phyloP scores from a whole-genome alignment of 2,329 filamentous ascomycete genomes.

The Fusarium aywerte region DNA sequence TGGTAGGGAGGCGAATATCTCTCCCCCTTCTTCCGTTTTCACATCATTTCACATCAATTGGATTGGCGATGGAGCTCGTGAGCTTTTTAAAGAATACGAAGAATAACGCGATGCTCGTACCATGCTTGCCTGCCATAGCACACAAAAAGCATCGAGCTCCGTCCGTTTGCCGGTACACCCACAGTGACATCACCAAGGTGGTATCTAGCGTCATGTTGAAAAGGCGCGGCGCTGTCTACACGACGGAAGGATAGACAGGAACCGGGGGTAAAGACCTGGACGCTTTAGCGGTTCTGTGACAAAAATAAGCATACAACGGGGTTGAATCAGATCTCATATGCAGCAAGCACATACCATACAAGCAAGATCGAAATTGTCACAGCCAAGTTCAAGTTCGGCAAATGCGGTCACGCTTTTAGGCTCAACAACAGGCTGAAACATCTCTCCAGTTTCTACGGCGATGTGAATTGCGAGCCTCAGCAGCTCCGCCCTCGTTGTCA shows the following conservation, averaged over 20 bases:
- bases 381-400: neutral
- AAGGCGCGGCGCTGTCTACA: constrained; percentile 25
- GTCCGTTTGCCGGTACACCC: constrained; percentile 30
- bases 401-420: neutral
- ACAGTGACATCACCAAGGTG: constrained; percentile 39
- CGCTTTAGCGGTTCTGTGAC: constrained; percentile 5
- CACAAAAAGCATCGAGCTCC: neutral
- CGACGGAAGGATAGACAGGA: constrained; percentile 18
- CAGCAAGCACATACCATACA: constrained; percentile 5
- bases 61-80: constrained; percentile 6
- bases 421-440: constrained; percentile 34
- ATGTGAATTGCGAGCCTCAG: constrained; percentile 23
- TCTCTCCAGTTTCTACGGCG: constrained; percentile 21
- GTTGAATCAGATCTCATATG: constrained; percentile 5
- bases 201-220: constrained; percentile 21
- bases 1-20: constrained; percentile 12
- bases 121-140: neutral
- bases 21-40: constrained; percentile 6
- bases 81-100: constrained; percentile 36
- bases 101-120: constrained; percentile 10
- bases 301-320: constrained; percentile 29
- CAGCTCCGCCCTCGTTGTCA: constrained; percentile 18
- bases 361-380: constrained; percentile 20
- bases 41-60: neutral
- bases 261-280: constrained; percentile 24